Base-by-base conservation (phyloP, 2,329 filamentous ascomycete genomes). In the Furcasterigmium sp. region DNA sequence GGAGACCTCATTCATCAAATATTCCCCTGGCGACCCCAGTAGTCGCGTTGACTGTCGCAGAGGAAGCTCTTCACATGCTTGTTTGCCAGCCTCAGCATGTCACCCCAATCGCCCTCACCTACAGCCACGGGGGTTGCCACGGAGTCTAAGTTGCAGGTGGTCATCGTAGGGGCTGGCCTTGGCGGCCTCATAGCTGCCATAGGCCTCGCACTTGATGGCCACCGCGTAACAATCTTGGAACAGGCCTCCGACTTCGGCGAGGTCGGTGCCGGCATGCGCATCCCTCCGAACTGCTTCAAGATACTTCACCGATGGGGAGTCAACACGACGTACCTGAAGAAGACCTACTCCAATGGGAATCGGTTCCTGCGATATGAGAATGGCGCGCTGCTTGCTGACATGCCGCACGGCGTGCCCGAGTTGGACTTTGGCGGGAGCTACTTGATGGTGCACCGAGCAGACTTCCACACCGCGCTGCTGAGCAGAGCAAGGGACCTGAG, bases 231-330 rank as follows among this genome's bases (percentile, higher is more conserved):
- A 2, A 39, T 50, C 23, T 35, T 50, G 2, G 48, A 50, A 26
- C 30, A 43, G 9, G 46, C 48, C 7, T 20, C 34, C 3, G 39
- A 26, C 8, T 48, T 50, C 7, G 48, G 48, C 3, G 48, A 51
- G 25, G 50, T 52, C 2, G 50, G 50, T 3, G 50, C 50, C 8
- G 50, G 50, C n/a, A 52, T 52, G 18, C 43, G 47, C 17, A 44
- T 52, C 6, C 29, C 50, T 3, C 50, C 50, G 1, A 52, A 52
- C 21, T 44, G 46, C 17, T 46, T 45, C 5, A 45, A 45, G 2
- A 37, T 52, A 5, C 42, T 52, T 0, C 45, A 43, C 36, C 47
- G 46, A 9, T 52, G 50, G 50, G 48, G 50, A 9, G 10, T 51
- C 3, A 44, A 51, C 17, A 19, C 45, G 30, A 50, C 43, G 23